Evolutionary conservation across 2,329 filamentous ascomycete species (phyloP), one percentile per base, ranked within the genome.

Genomic region (Hymenoscyphus repandus): DNA sequence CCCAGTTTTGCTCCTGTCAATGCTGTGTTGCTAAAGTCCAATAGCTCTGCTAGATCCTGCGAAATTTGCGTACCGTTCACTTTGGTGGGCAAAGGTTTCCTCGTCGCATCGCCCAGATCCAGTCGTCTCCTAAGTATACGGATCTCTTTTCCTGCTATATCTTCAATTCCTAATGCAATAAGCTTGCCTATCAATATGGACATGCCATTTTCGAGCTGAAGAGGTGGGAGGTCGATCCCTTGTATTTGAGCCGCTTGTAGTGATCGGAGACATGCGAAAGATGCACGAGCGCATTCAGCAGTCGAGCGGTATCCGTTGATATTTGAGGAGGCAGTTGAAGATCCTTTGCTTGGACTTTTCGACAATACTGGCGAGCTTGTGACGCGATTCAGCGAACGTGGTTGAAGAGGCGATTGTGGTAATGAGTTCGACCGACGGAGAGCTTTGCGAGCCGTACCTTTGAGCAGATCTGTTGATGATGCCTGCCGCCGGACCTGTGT

Each of bases 161-260:
- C 79, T 41, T 86, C 78, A 46, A 90, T 66, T 1, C 80, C 79
- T 43, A 89, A 71, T 0, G 73, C 71, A 12, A 90, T 70, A 1
- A 91, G 71, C 63, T 83, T 88, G 36, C 79, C 78, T 36, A 85
- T 69, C 47, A 91, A 74, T 0, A 83, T 81, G 13, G 85, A 79
- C 75, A 88, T 86, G 48, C 86, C 88, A 52, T 75, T 82, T 64
- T 91, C 88, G 3, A 91, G 67, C 62, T 91, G 86, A 36, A 87
- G 70, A 40, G 79, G 75, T 1, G 80, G 76, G n/a, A 83, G 70
- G 9, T 76, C 69, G 9, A 81, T 69, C 7, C 76, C 73, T 5
- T 77, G 69, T 1, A 76, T 70, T 22, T 76, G 72, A 17, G 66
- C 65, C 30, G 68, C 72, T 45, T 86, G 78, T 20, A 82, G 62